Percentiles rank a stretch among this genome's conserved stretches.
Conservation (phyloP, 345 rosid genomes). For the Citrus sinensis region DNA sequence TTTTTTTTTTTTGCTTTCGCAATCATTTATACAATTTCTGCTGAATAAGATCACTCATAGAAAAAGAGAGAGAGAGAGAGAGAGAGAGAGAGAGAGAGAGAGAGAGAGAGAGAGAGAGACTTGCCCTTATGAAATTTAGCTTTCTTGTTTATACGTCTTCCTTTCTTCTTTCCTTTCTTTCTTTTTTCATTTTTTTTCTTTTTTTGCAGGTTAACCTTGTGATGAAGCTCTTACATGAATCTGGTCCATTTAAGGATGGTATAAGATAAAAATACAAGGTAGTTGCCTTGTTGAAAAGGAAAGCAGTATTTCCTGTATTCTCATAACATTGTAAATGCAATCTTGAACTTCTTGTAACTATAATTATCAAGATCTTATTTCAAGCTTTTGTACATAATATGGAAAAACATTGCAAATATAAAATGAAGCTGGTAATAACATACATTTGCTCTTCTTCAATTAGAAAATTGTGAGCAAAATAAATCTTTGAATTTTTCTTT, state of each 20-base stretch:
- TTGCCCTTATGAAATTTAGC: neutral
- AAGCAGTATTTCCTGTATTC: neutral
- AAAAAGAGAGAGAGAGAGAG: no score
- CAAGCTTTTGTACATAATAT: constrained; percentile 6
- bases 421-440: neutral
- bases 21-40: no score
- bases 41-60: no score
- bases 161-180: neutral
- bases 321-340: neutral
- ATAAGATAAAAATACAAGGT: constrained; percentile 24
- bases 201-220: constrained; percentile 61
- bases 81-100: no score
- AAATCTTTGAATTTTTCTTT: no score
- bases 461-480: no score
- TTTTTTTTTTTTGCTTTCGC: no score
- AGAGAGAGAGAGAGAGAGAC: no score
- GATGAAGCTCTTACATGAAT: constrained; percentile 61
- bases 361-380: neutral
- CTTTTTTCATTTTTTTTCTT: neutral
- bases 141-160: neutral
- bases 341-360: neutral
- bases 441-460: no score
- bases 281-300: neutral
- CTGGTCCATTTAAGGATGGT: constrained; percentile 84
- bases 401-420: neutral